phyloP scores from a whole-genome alignment of 768 basidiomycete genomes.

The Dictyophora rubrovolvata region DNA sequence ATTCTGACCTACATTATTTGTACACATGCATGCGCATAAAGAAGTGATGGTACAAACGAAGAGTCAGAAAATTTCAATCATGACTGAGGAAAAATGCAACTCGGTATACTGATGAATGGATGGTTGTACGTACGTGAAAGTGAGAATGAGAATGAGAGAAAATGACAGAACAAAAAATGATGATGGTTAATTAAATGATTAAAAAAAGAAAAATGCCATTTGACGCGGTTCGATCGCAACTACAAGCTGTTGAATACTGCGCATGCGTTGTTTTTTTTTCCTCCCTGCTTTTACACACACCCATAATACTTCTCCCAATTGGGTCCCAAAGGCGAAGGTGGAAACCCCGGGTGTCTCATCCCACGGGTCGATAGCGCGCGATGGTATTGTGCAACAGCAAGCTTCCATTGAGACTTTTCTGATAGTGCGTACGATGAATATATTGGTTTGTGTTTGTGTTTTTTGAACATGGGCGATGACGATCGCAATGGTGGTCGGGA shows the following conservation, averaged over 20 bases:
- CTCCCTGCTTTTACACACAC: background rate
- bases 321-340: constrained; percentile 5
- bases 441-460: background rate
- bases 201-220: background rate
- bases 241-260: background rate
- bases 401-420: background rate
- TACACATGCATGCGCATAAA: no score
- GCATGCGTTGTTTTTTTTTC: background rate
- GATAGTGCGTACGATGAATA: background rate
- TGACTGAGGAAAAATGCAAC: no score
- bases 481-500: background rate
- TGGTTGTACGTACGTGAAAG: no score
- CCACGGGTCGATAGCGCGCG: background rate
- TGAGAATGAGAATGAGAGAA: background rate
- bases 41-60: no score
- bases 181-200: background rate
- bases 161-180: background rate
- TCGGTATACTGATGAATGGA: no score
- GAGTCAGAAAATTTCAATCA: no score
- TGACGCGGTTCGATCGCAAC: background rate
- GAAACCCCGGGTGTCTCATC: constrained; percentile 1
- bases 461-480: background rate
- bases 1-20: no score
- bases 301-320: constrained; percentile 7
- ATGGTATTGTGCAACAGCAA: background rate